phyloP scores from a whole-genome alignment of 2,329 filamentous ascomycete species.

The Neofusicoccum cordaticola region DNA sequence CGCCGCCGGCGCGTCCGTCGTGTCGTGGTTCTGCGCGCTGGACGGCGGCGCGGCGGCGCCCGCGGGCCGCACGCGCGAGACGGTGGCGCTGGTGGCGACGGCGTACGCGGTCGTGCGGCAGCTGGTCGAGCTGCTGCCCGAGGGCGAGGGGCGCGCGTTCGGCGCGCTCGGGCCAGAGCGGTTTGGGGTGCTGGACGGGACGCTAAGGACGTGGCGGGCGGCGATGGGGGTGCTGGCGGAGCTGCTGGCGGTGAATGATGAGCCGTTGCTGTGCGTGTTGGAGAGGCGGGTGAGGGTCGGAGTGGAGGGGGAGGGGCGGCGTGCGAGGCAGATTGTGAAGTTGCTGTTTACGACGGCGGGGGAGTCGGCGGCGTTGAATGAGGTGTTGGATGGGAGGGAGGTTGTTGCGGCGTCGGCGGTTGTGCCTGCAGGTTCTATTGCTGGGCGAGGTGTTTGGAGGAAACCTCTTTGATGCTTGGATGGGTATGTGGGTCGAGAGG shows the following conservation, averaged over 20 bases:
- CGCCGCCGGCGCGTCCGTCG: neutral
- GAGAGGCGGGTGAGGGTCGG: neutral
- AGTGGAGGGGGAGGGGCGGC: no score
- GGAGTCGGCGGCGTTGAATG: neutral
- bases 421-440: no score
- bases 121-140: conserved; percentile 17
- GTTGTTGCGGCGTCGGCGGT: no score
- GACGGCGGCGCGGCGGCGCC: neutral
- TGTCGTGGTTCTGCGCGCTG: conserved; percentile 19
- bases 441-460: no score
- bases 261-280: neutral
- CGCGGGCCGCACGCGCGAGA: conserved; percentile 6
- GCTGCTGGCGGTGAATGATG: neutral
- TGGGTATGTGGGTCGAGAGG: no score
- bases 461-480: no score
- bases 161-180: neutral
- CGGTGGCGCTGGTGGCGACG: conserved; percentile 10
- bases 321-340: neutral
- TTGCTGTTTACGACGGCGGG: neutral
- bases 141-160: neutral
- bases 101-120: conserved; percentile 21
- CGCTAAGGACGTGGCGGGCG: neutral
- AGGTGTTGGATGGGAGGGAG: no score
- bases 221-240: neutral
- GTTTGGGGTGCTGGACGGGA: neutral